Evolutionary conservation across 129 eudicot species (phyloP).

Genomic region (Lactuca saligna): DNA sequence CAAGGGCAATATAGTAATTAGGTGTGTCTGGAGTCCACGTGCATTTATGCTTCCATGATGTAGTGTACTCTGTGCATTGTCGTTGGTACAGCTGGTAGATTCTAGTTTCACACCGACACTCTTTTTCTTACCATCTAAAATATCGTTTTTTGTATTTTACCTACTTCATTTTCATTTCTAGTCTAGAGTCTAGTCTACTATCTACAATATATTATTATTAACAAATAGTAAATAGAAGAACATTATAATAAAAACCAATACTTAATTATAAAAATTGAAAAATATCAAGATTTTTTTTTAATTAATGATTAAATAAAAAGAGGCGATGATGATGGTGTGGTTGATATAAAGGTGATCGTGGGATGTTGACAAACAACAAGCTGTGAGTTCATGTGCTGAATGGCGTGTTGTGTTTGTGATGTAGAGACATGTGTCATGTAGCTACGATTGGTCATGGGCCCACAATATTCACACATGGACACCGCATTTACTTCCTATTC

Average conservation of each 20-base stretch:
- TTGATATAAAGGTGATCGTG: neutral
- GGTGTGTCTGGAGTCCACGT: constrained; percentile 32
- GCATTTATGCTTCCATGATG: constrained; percentile 34
- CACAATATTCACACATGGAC: constrained; percentile 1
- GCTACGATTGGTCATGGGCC: constrained; percentile 19
- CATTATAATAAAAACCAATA: neutral
- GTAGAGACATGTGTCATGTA: constrained; percentile 39
- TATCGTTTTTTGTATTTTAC: neutral
- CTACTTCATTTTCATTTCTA: neutral
- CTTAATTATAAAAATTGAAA: too few relatives aligned
- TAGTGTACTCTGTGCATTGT: constrained; percentile 31
- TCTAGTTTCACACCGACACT: constrained; percentile 31
- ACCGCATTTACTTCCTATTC: neutral
- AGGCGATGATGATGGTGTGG: neutral
- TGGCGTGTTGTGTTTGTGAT: constrained; percentile 40
- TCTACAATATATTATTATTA: too few relatives aligned
- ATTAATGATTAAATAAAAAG: neutral
- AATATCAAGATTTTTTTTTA: neutral
- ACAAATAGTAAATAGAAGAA: neutral
- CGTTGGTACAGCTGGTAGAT: constrained; percentile 39
- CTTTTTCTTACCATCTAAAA: neutral
- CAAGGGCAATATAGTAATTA: constrained; percentile 31
- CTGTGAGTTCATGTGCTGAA: constrained; percentile 36
- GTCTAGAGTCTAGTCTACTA: too few relatives aligned
- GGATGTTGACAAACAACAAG: constrained; percentile 34